phyloP scores from a whole-genome alignment of 345 rosid genomes.

The Xanthoceras sorbifolium region DNA sequence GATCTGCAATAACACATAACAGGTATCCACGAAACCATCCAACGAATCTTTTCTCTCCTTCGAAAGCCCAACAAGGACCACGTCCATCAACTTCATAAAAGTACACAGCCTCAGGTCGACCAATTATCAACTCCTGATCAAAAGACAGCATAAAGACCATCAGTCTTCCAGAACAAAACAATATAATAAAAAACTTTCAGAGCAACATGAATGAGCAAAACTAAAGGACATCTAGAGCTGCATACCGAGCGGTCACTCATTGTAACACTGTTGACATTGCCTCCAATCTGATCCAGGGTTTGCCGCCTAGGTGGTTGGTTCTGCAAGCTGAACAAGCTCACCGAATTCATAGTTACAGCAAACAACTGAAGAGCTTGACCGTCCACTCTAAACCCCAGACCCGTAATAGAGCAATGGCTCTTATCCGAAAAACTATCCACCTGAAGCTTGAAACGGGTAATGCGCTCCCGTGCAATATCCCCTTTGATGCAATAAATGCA shows the following conservation, averaged over 20 bases:
- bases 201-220: slow-evolving; percentile 9
- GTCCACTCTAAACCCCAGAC: slow-evolving; percentile 86
- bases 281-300: slow-evolving; percentile 85
- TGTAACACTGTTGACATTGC: slow-evolving; percentile 62
- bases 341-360: slow-evolving; percentile 78
- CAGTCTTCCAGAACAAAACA: slow-evolving; percentile 7
- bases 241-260: slow-evolving; percentile 96
- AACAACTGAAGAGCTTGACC: slow-evolving; percentile 87
- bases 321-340: slow-evolving; percentile 74
- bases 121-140: slow-evolving; percentile 84
- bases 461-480: slow-evolving; percentile 93
- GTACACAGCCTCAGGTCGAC: slow-evolving; percentile 94
- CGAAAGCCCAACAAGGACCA: slow-evolving; percentile 99
- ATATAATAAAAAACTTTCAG: slow-evolving; percentile 7
- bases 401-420: slow-evolving; percentile 54
- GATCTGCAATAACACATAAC: slow-evolving; percentile 85
- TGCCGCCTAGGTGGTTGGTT: slow-evolving; percentile 72
- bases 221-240: slow-evolving; percentile 2
- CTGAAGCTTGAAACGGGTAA: slow-evolving; percentile 84
- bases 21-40: slow-evolving; percentile 99
- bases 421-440: slow-evolving; percentile 49
- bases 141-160: slow-evolving; percentile 18
- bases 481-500: slow-evolving; percentile 93
- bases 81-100: slow-evolving; percentile 98
- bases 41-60: slow-evolving; percentile 87